Percentiles rank a stretch among this genome's conserved stretches.
phyloP scores from a whole-genome alignment of 805 yeast species.

The Phaffomyces antillensis region DNA sequence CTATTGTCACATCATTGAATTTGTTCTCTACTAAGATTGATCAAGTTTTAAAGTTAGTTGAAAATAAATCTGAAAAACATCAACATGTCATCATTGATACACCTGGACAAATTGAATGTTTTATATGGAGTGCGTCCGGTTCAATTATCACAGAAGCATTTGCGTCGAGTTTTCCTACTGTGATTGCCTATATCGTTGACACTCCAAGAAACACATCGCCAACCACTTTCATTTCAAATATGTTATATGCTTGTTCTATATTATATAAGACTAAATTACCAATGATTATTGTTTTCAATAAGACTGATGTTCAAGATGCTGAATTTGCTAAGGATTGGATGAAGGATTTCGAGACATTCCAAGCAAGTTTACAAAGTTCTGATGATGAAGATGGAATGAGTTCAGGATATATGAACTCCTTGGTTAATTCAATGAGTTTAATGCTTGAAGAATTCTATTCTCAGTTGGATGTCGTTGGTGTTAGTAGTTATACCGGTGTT shows the following conservation, averaged over 20 bases:
- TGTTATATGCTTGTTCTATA: conserved; percentile 97
- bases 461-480: conserved; percentile 86
- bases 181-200: conserved; percentile 91
- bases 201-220: conserved; percentile 94
- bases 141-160: conserved; percentile 93
- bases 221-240: conserved; percentile 94
- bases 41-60: conserved; percentile 82
- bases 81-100: conserved; percentile 85
- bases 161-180: conserved; percentile 93
- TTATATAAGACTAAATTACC: conserved; percentile 94
- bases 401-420: conserved; percentile 89
- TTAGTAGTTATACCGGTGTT: conserved; percentile 85
- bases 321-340: conserved; percentile 94
- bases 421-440: conserved; percentile 90
- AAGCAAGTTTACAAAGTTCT: conserved; percentile 61
- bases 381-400: conserved; percentile 59
- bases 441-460: conserved; percentile 96
- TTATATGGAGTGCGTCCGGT: conserved; percentile 98
- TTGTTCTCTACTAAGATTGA: conserved; percentile 92
- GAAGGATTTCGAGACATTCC: conserved; percentile 92
- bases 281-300: conserved; percentile 93
- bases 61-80: conserved; percentile 53
- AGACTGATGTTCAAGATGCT: conserved; percentile 81
- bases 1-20: conserved; percentile 91
- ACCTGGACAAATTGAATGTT: conserved; percentile 98